Evolutionary conservation across 1,139 yeast genomes (phyloP).

Genomic region (Debaryomyces sp.): DNA sequence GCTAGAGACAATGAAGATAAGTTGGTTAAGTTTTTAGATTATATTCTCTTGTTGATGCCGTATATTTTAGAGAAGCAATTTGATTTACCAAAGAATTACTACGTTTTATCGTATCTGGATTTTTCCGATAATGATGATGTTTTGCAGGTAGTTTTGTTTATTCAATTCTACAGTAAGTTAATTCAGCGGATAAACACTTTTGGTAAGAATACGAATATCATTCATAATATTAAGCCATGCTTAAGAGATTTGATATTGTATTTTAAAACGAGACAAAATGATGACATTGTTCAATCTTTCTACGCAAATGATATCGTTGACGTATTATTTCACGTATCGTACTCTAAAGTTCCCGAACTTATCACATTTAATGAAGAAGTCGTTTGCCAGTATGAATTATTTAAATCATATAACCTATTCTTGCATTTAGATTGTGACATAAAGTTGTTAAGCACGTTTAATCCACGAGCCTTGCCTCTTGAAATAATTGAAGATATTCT

Average conservation of each 20-base stretch:
- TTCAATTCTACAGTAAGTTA: constrained; percentile 32
- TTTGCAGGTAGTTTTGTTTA: constrained; percentile 25
- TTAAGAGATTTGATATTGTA: constrained; percentile 14
- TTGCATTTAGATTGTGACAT: constrained; percentile 24
- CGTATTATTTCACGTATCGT: constrained; percentile 22
- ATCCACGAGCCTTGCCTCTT: constrained; percentile 22
- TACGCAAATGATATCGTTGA: constrained; percentile 21
- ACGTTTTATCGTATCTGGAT: background rate
- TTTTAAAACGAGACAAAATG: constrained; percentile 15
- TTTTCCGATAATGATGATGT: constrained; percentile 24
- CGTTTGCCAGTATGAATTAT: constrained; percentile 15
- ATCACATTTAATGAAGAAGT: constrained; percentile 9
- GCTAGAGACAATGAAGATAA: constrained; percentile 11
- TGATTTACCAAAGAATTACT: constrained; percentile 1
- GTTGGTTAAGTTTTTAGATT: constrained; percentile 29
- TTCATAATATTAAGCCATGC: constrained; percentile 16
- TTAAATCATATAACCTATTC: constrained; percentile 26
- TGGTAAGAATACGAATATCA: constrained; percentile 8
- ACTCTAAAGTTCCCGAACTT: constrained; percentile 14
- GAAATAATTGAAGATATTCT: constrained; percentile 21
- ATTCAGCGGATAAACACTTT: constrained; percentile 13
- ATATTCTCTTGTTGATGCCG: constrained; percentile 20
- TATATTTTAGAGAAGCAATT: constrained; percentile 4
- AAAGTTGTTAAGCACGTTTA: constrained; percentile 23
- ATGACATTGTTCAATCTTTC: constrained; percentile 17